Percentiles rank a stretch among this genome's conserved stretches.
Evolutionary conservation across 2,329 filamentous ascomycete species (phyloP).

Genomic region (Fusarium zealandicum): DNA sequence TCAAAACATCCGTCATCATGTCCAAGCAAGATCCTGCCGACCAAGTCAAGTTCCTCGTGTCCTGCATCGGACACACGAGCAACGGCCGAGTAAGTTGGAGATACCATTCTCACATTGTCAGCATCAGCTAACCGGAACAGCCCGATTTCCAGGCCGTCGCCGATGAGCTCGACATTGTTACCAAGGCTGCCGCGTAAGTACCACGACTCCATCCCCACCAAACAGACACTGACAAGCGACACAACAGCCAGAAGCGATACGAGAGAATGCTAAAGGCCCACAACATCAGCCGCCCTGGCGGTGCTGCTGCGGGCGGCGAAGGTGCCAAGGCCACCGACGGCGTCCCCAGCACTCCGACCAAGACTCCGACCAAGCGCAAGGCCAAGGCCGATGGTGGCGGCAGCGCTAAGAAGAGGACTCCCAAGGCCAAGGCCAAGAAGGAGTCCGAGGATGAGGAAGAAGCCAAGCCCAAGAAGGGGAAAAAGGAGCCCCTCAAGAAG

Average conservation of each 20-base stretch:
- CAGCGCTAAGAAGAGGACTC: slow-evolving; percentile 40
- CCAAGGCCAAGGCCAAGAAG: slow-evolving; percentile 38
- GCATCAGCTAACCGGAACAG: slow-evolving; percentile 48
- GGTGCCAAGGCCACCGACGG: slow-evolving; percentile 2
- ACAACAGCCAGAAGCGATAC: slow-evolving; percentile 69
- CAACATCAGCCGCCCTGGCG: slow-evolving; percentile 50
- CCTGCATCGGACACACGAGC: slow-evolving; percentile 67
- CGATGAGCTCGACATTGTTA: slow-evolving; percentile 66
- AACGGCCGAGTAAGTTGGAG: slow-evolving; percentile 62
- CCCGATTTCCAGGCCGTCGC: slow-evolving; percentile 72
- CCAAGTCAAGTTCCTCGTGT: slow-evolving; percentile 71
- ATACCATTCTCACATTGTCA: not conserved
- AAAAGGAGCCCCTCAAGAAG: slow-evolving; percentile 32
- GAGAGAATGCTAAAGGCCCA: slow-evolving; percentile 70
- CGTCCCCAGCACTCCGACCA: slow-evolving; percentile 35
- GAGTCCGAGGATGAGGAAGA: slow-evolving; percentile 37
- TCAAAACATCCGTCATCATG: slow-evolving; percentile 52
- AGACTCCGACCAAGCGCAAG: slow-evolving; percentile 46
- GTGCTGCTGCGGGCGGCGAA: slow-evolving; percentile 2
- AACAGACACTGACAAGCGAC: not conserved
- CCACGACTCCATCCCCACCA: not conserved
- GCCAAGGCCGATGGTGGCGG: slow-evolving; percentile 28
- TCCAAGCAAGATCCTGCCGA: slow-evolving; percentile 58
- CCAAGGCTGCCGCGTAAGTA: slow-evolving; percentile 74
- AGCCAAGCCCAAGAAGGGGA: slow-evolving; percentile 27